Evolutionary conservation across 169 alveolate genomes (phyloP), one percentile per base, ranked within the genome.

Genomic region (Plasmodium sp.): DNA sequence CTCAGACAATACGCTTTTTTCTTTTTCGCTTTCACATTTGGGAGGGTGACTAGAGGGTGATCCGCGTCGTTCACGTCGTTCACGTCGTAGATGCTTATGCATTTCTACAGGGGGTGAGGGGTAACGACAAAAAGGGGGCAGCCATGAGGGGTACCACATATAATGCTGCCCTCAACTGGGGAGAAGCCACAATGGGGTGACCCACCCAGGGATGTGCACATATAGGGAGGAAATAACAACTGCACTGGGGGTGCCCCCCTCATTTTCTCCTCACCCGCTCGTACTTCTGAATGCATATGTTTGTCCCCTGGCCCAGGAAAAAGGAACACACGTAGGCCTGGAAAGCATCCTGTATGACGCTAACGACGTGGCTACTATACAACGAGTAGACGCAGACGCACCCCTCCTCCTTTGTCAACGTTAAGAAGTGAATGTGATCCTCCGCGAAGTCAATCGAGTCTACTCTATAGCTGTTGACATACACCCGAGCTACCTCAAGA

Each of bases 341-440:
- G 62, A 72, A 84, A 74, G 27, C 14, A 33, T 84, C 93, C 22
- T 75, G 18, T 34, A 84, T 84, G 33, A 51, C 73, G 5, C 54
- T 73, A 73, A 84, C 51, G 22, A 84, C 0, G 36, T 84, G 10
- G 45, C 41, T 36, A 31, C 58, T 75, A 62, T 58, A 84, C 9
- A 84, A 58, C 6, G 93, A 84, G 62, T 84, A 84, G 51, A 84
- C 71, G 56, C 45, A 51, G 10, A 84, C 80, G 51, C 83, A 73
- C 41, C 93, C 93, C 36, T 74, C n/a, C 54, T 41, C 27, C 67
- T 84, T 84, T 18, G 79, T 62, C n/a, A 84, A 74, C 10, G 79
- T 62, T 27, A 74, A 75, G 18, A 84, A 84, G 41, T 84, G 93
- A 84, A 84, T 75, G 45, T 84, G 67, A 43, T 84, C 93, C 36